Conservation (phyloP, 345 rosid species). For the Acer campestre region DNA sequence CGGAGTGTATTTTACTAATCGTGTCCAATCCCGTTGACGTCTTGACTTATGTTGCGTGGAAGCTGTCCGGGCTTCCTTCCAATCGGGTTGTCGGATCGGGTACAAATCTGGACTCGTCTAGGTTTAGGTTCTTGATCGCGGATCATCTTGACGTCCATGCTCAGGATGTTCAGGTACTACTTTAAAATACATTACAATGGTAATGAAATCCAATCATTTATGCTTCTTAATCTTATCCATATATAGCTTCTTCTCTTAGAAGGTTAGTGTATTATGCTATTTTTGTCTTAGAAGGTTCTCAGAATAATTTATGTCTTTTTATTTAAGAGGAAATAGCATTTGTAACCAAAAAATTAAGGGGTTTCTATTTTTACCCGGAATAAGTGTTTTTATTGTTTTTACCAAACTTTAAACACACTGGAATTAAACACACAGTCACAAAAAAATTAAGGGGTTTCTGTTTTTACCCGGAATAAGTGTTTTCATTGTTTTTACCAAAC, state of each 20-base stretch:
- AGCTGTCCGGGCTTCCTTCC: slow-evolving; percentile 79
- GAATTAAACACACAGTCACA: too few relatives aligned
- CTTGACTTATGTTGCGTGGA: slow-evolving; percentile 86
- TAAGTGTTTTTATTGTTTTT: too few relatives aligned
- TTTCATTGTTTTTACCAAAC: too few relatives aligned
- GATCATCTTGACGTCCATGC: slow-evolving; percentile 92
- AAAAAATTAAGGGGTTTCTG: too few relatives aligned
- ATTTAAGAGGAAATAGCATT: too few relatives aligned
- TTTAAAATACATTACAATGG: not conserved
- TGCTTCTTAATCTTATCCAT: not conserved
- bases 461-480: too few relatives aligned
- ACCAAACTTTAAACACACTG: too few relatives aligned
- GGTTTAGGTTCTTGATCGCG: slow-evolving; percentile 83
- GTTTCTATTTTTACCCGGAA: too few relatives aligned
- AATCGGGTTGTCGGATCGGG: slow-evolving; percentile 89
- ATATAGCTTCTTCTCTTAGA: too few relatives aligned
- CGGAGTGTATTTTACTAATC: slow-evolving; percentile 68
- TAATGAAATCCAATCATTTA: not conserved
- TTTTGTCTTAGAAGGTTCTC: not conserved
- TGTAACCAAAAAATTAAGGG: too few relatives aligned
- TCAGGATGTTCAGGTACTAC: slow-evolving; percentile 87
- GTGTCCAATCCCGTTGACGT: slow-evolving; percentile 94
- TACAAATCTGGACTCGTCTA: slow-evolving; percentile 85
- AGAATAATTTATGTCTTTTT: too few relatives aligned
- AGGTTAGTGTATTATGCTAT: not conserved